phyloP scores from a whole-genome alignment of 108 stramenopile genomes.

The Aurantiochytrium sp. region DNA sequence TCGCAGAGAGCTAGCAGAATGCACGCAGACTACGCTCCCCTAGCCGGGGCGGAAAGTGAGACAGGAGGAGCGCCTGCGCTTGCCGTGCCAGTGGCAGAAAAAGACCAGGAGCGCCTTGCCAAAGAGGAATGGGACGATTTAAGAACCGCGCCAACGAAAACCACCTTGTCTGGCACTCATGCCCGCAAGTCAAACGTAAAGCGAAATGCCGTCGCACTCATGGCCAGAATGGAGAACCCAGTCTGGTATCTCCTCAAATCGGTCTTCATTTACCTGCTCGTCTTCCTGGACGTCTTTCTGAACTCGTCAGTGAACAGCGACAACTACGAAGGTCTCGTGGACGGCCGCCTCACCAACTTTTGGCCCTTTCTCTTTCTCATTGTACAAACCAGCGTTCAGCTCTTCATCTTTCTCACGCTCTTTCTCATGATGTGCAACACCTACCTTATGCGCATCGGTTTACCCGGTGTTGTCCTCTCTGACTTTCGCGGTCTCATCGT shows the following conservation, averaged over 20 bases:
- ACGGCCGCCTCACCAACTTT: slow-evolving; percentile 4
- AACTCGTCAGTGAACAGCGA: slow-evolving; percentile 12
- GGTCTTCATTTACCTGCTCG: not conserved
- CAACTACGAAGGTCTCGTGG: slow-evolving; percentile 3
- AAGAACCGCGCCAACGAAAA: not conserved
- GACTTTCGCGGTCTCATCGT: not conserved
- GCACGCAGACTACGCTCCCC: too few relatives aligned
- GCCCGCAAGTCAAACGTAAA: not conserved
- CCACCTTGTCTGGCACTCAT: too few relatives aligned
- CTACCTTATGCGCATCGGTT: slow-evolving; percentile 2
- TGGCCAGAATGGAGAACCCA: not conserved
- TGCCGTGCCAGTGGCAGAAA: not conserved
- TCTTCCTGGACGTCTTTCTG: not conserved
- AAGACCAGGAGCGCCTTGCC: not conserved
- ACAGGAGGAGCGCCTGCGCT: not conserved
- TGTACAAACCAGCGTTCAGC: not conserved
- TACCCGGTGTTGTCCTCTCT: not conserved
- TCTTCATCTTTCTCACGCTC: slow-evolving; percentile 6
- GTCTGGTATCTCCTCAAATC: not conserved
- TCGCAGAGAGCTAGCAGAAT: too few relatives aligned
- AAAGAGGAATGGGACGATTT: not conserved
- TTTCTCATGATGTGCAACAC: slow-evolving; percentile 14
- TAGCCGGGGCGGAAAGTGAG: too few relatives aligned
- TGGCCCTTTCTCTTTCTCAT: slow-evolving; percentile 12
- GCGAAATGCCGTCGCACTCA: not conserved